These are phyloP conservation scores for Chlamydomonas schloesseri DNA, from an alignment of 139 green algal genomes.

Conservation along the genomic window DNA sequence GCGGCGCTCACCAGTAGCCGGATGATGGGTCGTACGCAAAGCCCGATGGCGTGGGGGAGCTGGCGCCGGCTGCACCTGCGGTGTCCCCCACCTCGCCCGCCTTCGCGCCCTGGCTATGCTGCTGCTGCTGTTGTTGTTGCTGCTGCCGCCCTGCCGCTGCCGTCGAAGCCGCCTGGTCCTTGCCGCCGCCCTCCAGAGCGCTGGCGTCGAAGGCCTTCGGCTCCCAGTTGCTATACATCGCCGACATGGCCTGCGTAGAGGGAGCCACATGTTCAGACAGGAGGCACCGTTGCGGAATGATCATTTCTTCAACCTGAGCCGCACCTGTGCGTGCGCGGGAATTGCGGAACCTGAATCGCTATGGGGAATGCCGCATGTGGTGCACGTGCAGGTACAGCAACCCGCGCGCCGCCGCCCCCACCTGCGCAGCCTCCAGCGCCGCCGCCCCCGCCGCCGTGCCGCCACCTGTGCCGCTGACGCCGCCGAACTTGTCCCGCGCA, in stretches of 20 bases:
- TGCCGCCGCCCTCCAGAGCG: slow-evolving; percentile 12
- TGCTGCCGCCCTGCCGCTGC: neutral
- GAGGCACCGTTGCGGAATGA: no score
- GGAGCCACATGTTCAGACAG: no score
- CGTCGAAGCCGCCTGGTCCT: slow-evolving; percentile 1
- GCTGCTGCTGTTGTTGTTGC: neutral
- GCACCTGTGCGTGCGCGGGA: no score
- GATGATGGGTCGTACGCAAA: slow-evolving; percentile 68
- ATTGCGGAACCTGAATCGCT: no score
- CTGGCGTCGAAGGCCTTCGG: slow-evolving; percentile 19
- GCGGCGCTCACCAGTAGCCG: slow-evolving; percentile 69
- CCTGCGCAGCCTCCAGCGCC: slow-evolving; percentile 43
- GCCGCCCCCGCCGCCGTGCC: slow-evolving; percentile 19
- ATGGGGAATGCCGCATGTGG: no score
- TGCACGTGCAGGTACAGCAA: neutral
- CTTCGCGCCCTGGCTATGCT: neutral
- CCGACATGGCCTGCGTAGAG: slow-evolving; percentile 55
- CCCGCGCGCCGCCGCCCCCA: neutral
- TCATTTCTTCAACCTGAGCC: no score
- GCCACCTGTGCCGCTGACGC: neutral
- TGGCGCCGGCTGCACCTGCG: neutral
- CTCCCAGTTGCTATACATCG: slow-evolving; percentile 42
- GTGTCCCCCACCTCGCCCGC: neutral
- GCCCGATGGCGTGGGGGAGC: slow-evolving; percentile 25
- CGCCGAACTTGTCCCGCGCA: slow-evolving; percentile 46